Conservation (phyloP, 2,329 filamentous ascomycete genomes). For the Fusarium scirpi region DNA sequence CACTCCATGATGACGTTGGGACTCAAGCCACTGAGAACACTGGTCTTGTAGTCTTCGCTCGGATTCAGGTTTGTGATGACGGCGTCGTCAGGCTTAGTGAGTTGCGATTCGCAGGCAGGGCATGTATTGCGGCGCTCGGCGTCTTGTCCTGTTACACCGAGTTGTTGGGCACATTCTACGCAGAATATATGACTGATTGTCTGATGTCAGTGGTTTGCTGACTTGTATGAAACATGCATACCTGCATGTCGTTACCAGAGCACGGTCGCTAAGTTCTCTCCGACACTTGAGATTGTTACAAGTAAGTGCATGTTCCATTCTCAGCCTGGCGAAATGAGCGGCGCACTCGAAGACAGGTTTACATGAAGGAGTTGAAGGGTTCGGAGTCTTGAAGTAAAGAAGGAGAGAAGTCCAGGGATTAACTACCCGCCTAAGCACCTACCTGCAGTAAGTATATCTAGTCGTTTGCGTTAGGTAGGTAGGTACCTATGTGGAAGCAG, state of each 20-base stretch:
- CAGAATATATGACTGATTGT: slow-evolving; percentile 84
- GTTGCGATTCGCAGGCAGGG: slow-evolving; percentile 78
- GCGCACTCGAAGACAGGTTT: neutral
- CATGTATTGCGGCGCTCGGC: slow-evolving; percentile 64
- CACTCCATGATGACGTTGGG: slow-evolving; percentile 89
- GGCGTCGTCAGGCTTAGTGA: slow-evolving; percentile 80
- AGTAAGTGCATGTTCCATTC: slow-evolving; percentile 79
- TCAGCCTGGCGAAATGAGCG: neutral
- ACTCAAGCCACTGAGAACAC: slow-evolving; percentile 82
- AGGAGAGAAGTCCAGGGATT: neutral
- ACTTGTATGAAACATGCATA: slow-evolving; percentile 48
- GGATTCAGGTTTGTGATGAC: slow-evolving; percentile 79
- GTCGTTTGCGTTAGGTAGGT: neutral
- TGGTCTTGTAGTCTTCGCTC: slow-evolving; percentile 90
- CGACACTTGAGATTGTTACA: slow-evolving; percentile 88
- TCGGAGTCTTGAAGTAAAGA: neutral
- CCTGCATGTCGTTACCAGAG: slow-evolving; percentile 92
- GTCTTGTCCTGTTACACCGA: slow-evolving; percentile 67
- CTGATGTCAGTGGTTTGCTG: neutral
- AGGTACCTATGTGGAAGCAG: neutral
- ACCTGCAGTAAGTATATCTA: neutral
- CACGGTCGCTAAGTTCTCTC: slow-evolving; percentile 73
- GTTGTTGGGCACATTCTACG: slow-evolving; percentile 73
- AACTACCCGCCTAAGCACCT: neutral
- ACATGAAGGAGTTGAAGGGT: neutral